A percentile compares a stretch with the other conserved stretches of the same genome.
Conservation (phyloP, 2,329 filamentous ascomycete genomes). For the Pseudopyricularia javanii region DNA sequence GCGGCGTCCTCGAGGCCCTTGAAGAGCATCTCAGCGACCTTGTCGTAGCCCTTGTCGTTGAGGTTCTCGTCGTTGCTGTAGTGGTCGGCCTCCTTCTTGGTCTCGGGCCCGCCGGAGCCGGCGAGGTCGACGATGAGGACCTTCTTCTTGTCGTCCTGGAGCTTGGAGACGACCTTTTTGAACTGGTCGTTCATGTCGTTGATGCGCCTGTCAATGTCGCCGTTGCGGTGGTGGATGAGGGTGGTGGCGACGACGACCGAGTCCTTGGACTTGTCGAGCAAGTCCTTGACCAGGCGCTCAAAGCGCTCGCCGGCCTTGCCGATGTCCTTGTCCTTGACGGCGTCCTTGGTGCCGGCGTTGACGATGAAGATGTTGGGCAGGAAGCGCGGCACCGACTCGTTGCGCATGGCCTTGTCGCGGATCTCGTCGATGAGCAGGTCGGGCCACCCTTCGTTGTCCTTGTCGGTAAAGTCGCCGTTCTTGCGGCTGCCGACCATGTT, state of each 20-base stretch:
- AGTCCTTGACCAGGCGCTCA: slow-evolving; percentile 8
- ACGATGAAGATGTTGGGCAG: slow-evolving; percentile 6
- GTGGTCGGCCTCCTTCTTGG: slow-evolving; percentile 4
- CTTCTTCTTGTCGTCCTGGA: slow-evolving; percentile 5
- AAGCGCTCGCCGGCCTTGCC: slow-evolving; percentile 9
- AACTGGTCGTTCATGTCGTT: slow-evolving; percentile 8
- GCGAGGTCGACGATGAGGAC: slow-evolving; percentile 9
- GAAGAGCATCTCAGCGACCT: slow-evolving; percentile 6
- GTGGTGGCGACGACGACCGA: slow-evolving; percentile 11
- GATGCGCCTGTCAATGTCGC: slow-evolving; percentile 6
- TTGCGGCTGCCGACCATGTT: slow-evolving; percentile 11
- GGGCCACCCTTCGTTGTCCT: slow-evolving; percentile 6
- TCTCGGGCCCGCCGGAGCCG: slow-evolving; percentile 5
- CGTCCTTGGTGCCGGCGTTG: slow-evolving; percentile 14
- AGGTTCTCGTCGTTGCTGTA: slow-evolving; percentile 6
- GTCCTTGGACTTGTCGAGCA: slow-evolving; percentile 9
- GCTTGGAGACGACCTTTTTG: neutral
- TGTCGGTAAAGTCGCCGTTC: slow-evolving; percentile 9
- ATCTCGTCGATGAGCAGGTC: slow-evolving; percentile 5
- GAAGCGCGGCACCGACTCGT: slow-evolving; percentile 5
- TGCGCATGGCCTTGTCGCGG: neutral
- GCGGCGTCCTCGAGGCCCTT: slow-evolving; percentile 6
- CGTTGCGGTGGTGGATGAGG: slow-evolving; percentile 10
- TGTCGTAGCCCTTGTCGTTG: slow-evolving; percentile 5
- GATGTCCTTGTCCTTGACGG: slow-evolving; percentile 9